These are phyloP conservation scores for Colletotrichum ledebouriae DNA, from an alignment of 2,329 filamentous ascomycete genomes.

Conservation along the genomic window DNA sequence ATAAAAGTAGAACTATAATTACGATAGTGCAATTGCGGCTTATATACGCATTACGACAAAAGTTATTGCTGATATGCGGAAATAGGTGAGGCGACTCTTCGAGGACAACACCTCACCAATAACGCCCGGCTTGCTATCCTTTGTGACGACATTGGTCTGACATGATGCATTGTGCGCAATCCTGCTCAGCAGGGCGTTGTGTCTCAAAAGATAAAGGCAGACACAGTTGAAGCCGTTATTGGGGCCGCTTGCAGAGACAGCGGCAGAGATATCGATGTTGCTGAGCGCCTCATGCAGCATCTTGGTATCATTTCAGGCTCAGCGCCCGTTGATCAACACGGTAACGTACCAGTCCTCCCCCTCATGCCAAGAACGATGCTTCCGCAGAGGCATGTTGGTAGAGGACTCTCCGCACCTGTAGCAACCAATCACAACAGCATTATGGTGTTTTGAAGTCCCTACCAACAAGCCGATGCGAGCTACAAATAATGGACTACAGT, in stretches of 20 bases:
- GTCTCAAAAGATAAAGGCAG: not conserved
- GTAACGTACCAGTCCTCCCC: slow-evolving; percentile 8
- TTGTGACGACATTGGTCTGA: not conserved
- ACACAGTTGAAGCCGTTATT: not conserved
- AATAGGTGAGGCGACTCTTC: not conserved
- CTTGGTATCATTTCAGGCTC: not conserved
- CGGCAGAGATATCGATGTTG: not conserved
- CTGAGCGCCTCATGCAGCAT: not conserved
- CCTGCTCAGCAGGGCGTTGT: not conserved
- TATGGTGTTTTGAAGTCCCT: not conserved
- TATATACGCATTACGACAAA: too few relatives aligned
- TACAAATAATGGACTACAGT: not conserved
- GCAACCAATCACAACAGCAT: too few relatives aligned
- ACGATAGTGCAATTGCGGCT: too few relatives aligned
- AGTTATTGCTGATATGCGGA: not conserved
- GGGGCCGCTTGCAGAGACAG: not conserved
- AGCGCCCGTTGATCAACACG: not conserved
- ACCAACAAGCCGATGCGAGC: too few relatives aligned
- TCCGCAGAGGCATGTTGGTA: not conserved
- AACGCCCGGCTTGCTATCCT: not conserved
- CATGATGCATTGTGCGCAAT: not conserved
- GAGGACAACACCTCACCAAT: not conserved
- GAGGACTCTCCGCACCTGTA: not conserved
- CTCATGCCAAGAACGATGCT: not conserved
- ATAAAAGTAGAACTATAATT: too few relatives aligned